These are phyloP conservation scores for Zasmidium cellare DNA, from an alignment of 2,329 filamentous ascomycete genomes.

Conservation along the genomic window DNA sequence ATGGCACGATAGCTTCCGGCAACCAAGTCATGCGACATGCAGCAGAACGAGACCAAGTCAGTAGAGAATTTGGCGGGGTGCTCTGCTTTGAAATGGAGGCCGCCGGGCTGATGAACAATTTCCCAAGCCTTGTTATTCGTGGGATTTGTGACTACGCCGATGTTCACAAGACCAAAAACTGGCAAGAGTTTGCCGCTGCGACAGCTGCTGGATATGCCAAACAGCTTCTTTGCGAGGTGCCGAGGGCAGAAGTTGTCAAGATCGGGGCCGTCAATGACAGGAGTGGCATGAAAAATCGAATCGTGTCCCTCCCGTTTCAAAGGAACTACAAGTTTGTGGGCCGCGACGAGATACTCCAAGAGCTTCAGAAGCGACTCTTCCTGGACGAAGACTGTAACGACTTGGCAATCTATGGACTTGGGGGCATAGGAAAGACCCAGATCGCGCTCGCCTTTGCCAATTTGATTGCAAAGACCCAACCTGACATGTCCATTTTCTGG, in stretches of 20 bases:
- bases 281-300: no score
- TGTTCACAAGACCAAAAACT: conserved; percentile 27
- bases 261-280: no score
- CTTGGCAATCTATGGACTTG: conserved; percentile 24
- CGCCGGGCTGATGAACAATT: conserved; percentile 25
- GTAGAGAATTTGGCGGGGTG: not conserved
- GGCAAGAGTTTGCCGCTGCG: conserved; percentile 25
- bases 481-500: not conserved
- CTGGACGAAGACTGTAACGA: no score
- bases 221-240: conserved; percentile 11
- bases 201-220: conserved; percentile 24
- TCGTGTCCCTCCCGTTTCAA: not conserved
- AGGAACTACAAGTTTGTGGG: no score
- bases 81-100: conserved; percentile 32
- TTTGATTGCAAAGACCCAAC: not conserved
- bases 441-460: conserved; percentile 7
- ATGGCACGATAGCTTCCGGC: conserved; percentile 28
- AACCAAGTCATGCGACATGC: conserved; percentile 23
- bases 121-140: conserved; percentile 25
- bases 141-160: conserved; percentile 30
- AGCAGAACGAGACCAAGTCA: conserved; percentile 3
- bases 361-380: no score
- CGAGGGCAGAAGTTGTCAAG: no score
- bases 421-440: conserved; percentile 35
- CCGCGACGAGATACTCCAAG: no score